These are phyloP conservation scores for Coemansia sp. DNA, from an alignment of 192 early-diverging fungal genomes.

Conservation along the genomic window DNA sequence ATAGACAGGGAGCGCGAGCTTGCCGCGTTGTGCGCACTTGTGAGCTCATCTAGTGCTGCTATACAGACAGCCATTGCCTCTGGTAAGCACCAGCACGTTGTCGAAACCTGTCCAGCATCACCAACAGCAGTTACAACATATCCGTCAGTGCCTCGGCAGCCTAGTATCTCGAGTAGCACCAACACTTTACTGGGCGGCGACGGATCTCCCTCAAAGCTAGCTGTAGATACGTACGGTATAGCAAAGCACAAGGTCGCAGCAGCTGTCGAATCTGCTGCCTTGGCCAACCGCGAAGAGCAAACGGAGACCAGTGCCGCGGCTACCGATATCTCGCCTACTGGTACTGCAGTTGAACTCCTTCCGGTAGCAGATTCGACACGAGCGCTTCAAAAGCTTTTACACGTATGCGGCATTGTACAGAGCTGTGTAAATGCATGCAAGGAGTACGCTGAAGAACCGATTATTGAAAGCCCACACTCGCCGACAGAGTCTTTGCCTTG, in stretches of 20 bases:
- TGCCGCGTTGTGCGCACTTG: conserved; percentile 41
- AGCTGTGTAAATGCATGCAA: conserved; percentile 20
- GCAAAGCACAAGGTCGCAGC: not conserved
- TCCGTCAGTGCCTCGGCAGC: not conserved
- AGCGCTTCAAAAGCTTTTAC: conserved; percentile 11
- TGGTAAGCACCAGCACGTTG: conserved; percentile 1
- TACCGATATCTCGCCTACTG: not conserved
- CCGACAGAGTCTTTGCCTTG: not conserved
- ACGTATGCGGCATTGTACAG: conserved; percentile 18
- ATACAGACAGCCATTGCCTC: conserved; percentile 17
- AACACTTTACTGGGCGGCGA: conserved; percentile 2
- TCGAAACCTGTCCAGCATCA: not conserved
- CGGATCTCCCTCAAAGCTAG: not conserved
- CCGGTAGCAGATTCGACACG: not conserved
- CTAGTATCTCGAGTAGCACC: conserved; percentile 2
- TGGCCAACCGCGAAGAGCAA: not conserved
- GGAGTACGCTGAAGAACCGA: not conserved
- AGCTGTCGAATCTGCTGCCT: not conserved
- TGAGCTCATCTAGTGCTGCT: conserved; percentile 14
- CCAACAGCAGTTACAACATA: not conserved
- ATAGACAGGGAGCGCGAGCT: conserved; percentile 47
- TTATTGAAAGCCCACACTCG: not conserved
- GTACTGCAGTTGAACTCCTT: not conserved
- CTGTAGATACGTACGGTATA: not conserved
- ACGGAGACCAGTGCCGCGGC: not conserved